Evolutionary conservation across 768 basidiomycete genomes (phyloP).

Genomic region (Steccherinum ochraceum): DNA sequence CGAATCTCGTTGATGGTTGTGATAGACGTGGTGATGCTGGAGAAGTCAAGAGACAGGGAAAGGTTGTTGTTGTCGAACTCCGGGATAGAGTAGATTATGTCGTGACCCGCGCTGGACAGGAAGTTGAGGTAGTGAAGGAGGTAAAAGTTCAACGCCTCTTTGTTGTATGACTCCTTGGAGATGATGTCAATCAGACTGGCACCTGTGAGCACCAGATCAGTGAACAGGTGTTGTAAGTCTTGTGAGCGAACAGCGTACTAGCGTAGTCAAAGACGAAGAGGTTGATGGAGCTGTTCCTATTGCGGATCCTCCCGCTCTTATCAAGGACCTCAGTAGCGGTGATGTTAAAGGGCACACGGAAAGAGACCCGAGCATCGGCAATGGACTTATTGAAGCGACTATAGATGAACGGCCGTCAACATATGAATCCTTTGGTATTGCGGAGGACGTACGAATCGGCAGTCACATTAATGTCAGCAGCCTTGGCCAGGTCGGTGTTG

Average conservation of each 20-base stretch:
- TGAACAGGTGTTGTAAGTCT: background rate
- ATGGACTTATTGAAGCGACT: constrained; percentile 6
- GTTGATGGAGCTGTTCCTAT: constrained; percentile 8
- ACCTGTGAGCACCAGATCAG: constrained; percentile 1
- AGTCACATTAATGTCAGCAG: background rate
- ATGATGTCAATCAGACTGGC: constrained; percentile 6
- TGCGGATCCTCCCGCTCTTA: constrained; percentile 10
- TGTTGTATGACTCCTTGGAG: background rate
- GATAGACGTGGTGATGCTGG: constrained; percentile 1
- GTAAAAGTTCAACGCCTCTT: constrained; percentile 8
- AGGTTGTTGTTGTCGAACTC: constrained; percentile 18
- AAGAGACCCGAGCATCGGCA: constrained; percentile 8
- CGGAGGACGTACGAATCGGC: constrained; percentile 6
- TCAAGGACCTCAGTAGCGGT: constrained; percentile 8
- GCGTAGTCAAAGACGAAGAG: constrained; percentile 11
- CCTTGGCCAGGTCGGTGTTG: constrained; percentile 13
- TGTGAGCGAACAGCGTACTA: constrained; percentile 5
- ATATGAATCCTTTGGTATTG: background rate
- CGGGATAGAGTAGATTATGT: constrained; percentile 22
- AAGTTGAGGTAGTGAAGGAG: constrained; percentile 16
- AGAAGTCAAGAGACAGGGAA: constrained; percentile 15
- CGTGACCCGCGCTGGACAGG: constrained; percentile 16
- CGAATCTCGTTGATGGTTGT: constrained; percentile 4
- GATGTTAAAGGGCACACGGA: constrained; percentile 17
- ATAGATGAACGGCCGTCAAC: background rate